Percentiles rank a stretch among this genome's conserved stretches.
phyloP scores from a whole-genome alignment of 192 early-diverging fungal species.

The Backusella westeae region DNA sequence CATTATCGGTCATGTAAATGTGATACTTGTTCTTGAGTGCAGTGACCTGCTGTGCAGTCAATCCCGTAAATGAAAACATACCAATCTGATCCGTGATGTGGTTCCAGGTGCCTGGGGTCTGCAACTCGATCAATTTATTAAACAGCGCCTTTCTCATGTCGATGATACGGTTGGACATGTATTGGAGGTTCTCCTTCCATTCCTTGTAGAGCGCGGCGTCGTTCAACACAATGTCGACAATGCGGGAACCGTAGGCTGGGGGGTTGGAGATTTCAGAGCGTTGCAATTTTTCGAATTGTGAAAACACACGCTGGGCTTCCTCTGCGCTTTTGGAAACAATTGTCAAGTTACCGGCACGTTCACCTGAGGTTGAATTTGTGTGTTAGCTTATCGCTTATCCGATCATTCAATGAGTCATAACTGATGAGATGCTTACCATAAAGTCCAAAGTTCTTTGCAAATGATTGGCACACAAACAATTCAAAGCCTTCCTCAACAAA shows the following conservation, averaged over 20 bases:
- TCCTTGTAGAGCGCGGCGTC: conserved; percentile 74
- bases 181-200: conserved; percentile 72
- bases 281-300: conserved; percentile 82
- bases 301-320: conserved; percentile 58
- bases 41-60: conserved; percentile 65
- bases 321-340: conserved; percentile 61
- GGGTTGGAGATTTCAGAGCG: conserved; percentile 90
- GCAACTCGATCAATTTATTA: conserved; percentile 60
- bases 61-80: conserved; percentile 97
- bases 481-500: conserved; percentile 94
- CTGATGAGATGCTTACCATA: conserved; percentile 60
- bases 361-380: conserved; percentile 47
- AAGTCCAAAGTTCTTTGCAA: conserved; percentile 98
- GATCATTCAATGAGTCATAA: background rate
- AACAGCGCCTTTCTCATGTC: conserved; percentile 78
- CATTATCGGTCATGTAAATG: conserved; percentile 92
- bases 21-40: conserved; percentile 84
- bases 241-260: conserved; percentile 85
- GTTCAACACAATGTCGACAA: conserved; percentile 84
- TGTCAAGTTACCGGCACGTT: conserved; percentile 86
- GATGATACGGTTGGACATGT: conserved; percentile 92
- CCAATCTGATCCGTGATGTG: conserved; percentile 96
- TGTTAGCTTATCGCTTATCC: background rate
- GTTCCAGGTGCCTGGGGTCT: conserved; percentile 93
- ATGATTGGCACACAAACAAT: conserved; percentile 88